These are phyloP conservation scores for Fusarium anguioides DNA, from an alignment of 2,329 filamentous ascomycete species.

Conservation along the genomic window DNA sequence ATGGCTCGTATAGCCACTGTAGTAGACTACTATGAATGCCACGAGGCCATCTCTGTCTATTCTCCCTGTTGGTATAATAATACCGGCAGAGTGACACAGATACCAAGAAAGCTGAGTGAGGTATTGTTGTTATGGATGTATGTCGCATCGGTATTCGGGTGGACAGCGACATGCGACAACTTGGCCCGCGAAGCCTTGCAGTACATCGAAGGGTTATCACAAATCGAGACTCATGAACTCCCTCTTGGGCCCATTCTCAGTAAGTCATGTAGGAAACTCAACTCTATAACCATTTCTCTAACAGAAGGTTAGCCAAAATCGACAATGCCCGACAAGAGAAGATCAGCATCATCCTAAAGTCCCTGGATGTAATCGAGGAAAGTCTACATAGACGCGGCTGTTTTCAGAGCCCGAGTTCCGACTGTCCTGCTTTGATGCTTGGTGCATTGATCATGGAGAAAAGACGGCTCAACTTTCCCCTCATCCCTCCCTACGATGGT, in stretches of 20 bases:
- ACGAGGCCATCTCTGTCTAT: neutral
- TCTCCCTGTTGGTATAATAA: neutral
- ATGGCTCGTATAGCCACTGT: neutral
- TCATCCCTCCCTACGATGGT: neutral
- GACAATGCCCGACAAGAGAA: neutral
- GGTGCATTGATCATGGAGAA: neutral
- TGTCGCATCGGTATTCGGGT: neutral
- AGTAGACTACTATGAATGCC: conserved; percentile 9
- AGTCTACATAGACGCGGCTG: neutral
- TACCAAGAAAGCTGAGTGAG: neutral
- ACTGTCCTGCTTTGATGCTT: neutral
- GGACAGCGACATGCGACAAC: accelerated
- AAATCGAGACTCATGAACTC: neutral
- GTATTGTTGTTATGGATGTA: neutral
- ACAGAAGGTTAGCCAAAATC: neutral
- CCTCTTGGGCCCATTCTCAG: neutral
- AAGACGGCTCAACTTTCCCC: accelerated
- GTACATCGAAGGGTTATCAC: neutral
- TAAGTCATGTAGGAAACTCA: neutral
- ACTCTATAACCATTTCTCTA: neutral
- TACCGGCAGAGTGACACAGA: no score
- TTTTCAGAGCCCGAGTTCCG: no score
- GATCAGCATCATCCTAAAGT: accelerated
- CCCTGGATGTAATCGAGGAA: accelerated
- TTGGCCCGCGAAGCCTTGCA: accelerated